These are phyloP conservation scores for Chrysoporthe deuterocubensis DNA, from an alignment of 2,329 filamentous ascomycete species.

Conservation along the genomic window DNA sequence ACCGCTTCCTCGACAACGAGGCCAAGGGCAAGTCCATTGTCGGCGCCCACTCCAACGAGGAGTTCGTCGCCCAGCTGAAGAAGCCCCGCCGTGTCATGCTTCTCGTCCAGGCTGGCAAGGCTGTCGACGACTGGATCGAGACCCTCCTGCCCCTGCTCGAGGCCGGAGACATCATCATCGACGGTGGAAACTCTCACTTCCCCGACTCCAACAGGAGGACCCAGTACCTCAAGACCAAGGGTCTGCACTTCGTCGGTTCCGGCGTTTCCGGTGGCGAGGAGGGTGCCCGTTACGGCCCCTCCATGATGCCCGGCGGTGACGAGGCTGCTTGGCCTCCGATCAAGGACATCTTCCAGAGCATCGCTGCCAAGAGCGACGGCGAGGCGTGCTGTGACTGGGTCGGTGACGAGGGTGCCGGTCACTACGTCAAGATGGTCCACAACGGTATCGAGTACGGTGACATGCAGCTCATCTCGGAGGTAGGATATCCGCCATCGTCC, in stretches of 20 bases:
- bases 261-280: constrained; percentile 99
- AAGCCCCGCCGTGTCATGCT: constrained; percentile 96
- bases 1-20: constrained; percentile 88
- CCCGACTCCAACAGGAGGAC: constrained; percentile 98
- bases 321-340: constrained; percentile 97
- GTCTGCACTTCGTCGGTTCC: constrained; percentile 92
- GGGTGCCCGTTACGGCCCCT: constrained; percentile 96
- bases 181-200: constrained; percentile 99
- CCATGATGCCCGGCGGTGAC: constrained; percentile 98
- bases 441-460: constrained; percentile 99
- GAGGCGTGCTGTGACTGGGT: constrained; percentile 99
- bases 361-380: constrained; percentile 94
- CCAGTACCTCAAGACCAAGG: constrained; percentile 83
- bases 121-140: constrained; percentile 99
- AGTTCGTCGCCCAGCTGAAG: constrained; percentile 97
- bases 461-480: constrained; percentile 99
- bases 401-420: constrained; percentile 97
- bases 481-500: constrained; percentile 44
- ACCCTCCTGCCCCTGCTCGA: constrained; percentile 83
- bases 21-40: constrained; percentile 95
- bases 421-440: constrained; percentile 99
- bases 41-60: constrained; percentile 89
- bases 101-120: constrained; percentile 96
- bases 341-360: constrained; percentile 98
- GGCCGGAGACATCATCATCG: constrained; percentile 96